A percentile compares a stretch with the other conserved stretches of the same genome.
phyloP scores from a whole-genome alignment of 164 flowering plant genomes.

The Platanus orientalis region DNA sequence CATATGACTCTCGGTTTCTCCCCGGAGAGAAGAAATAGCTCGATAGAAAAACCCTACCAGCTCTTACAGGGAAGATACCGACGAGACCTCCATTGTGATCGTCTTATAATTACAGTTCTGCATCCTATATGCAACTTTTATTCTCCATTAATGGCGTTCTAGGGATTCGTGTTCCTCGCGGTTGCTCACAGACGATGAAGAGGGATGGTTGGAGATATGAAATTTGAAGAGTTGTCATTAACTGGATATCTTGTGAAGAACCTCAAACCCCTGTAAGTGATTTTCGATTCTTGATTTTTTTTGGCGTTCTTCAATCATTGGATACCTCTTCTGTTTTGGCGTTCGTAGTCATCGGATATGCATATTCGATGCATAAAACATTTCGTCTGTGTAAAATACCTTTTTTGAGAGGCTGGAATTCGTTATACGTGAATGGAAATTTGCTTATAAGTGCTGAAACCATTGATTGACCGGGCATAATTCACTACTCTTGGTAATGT shows the following conservation, averaged over 20 bases:
- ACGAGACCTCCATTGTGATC: background rate
- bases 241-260: conserved; percentile 26
- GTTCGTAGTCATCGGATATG: background rate
- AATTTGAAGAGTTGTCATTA: conserved; percentile 25
- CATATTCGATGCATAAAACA: background rate
- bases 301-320: background rate
- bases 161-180: conserved; percentile 7
- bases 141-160: conserved; percentile 3
- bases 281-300: background rate
- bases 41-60: background rate
- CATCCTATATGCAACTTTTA: background rate
- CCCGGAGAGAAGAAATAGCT: background rate
- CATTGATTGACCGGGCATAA: background rate
- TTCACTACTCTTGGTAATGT: background rate
- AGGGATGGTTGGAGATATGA: conserved; percentile 21
- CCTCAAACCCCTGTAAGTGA: conserved; percentile 31
- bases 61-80: background rate
- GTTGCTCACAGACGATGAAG: conserved; percentile 11
- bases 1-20: background rate
- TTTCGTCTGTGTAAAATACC: background rate
- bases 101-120: background rate
- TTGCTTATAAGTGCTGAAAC: background rate
- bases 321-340: background rate
- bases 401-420: background rate
- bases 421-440: background rate